These are phyloP conservation scores for Diaporthe citrichinensis DNA, from an alignment of 2,329 filamentous ascomycete species.

Conservation along the genomic window DNA sequence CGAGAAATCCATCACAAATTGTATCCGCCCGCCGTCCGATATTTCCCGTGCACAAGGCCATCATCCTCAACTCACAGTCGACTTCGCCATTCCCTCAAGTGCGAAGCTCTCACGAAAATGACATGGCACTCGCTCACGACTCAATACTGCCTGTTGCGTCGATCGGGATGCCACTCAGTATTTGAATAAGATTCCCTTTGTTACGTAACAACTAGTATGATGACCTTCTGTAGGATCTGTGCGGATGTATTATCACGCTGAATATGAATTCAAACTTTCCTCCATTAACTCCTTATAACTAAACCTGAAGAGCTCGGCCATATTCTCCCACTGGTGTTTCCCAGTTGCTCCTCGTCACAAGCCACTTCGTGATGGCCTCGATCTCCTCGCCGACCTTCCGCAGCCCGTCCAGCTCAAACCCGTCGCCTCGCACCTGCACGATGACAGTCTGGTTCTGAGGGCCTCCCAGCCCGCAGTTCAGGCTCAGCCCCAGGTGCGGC, in stretches of 20 bases:
- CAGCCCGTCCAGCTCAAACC: constrained; percentile 9
- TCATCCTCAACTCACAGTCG: not conserved
- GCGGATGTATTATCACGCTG: not conserved
- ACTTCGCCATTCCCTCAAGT: not conserved
- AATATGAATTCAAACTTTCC: not conserved
- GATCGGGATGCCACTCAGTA: not conserved
- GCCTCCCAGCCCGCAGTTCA: constrained; percentile 34
- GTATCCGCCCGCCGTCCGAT: not conserved
- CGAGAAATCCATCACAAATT: not conserved
- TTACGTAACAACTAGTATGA: too few species aligned
- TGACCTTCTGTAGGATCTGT: not conserved
- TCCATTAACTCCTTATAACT: not conserved
- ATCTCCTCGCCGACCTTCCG: constrained; percentile 31
- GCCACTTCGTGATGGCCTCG: constrained; percentile 35
- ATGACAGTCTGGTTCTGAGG: constrained; percentile 31
- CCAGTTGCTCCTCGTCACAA: constrained; percentile 32
- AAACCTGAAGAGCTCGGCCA: not conserved
- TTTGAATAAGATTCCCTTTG: too few species aligned
- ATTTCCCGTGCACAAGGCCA: not conserved
- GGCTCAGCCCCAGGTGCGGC: constrained; percentile 33
- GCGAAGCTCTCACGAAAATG: not conserved
- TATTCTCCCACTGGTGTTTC: constrained; percentile 2
- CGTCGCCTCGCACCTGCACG: constrained; percentile 37
- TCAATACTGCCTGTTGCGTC: not conserved
- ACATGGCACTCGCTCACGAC: not conserved